These are phyloP conservation scores for Penstemon newberryi DNA, from an alignment of 257 asterid species.

Conservation along the genomic window DNA sequence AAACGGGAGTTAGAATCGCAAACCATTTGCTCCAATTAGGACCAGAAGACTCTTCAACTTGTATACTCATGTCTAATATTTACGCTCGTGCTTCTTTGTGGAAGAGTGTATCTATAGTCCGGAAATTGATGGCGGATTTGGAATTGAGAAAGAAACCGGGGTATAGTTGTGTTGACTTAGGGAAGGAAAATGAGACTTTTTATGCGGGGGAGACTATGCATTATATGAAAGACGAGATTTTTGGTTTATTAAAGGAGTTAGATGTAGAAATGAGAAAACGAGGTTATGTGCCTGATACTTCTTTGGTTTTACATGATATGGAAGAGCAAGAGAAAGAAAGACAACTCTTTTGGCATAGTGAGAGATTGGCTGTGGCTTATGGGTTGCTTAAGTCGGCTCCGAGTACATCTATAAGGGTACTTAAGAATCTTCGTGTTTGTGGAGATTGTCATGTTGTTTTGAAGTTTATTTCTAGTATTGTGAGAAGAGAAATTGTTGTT, in stretches of 20 bases:
- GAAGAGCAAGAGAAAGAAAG: conserved; percentile 69
- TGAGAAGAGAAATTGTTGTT: conserved; percentile 50
- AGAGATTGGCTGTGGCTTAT: conserved; percentile 72
- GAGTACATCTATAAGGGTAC: conserved; percentile 48
- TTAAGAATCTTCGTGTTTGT: conserved; percentile 72
- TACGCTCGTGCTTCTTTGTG: conserved; percentile 68
- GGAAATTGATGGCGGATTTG: conserved; percentile 51
- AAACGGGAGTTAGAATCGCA: conserved; percentile 65
- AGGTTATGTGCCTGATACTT: conserved; percentile 69
- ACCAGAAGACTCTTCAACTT: conserved; percentile 61
- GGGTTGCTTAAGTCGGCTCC: conserved; percentile 67
- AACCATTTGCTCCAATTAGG: conserved; percentile 49
- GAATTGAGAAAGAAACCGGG: conserved; percentile 70
- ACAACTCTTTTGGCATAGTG: conserved; percentile 88
- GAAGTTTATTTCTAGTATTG: conserved; percentile 51
- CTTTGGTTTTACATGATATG: conserved; percentile 73
- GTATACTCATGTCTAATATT: conserved; percentile 58
- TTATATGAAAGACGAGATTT: conserved; percentile 60
- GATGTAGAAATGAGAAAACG: conserved; percentile 67
- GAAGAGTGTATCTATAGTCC: conserved; percentile 57
- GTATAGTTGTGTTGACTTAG: conserved; percentile 60
- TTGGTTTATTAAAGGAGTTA: conserved; percentile 44
- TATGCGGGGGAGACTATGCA: conserved; percentile 67
- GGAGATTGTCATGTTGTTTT: conserved; percentile 67
- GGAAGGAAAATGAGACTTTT: conserved; percentile 61